Conservation (phyloP, 257 asterid genomes). For the Salvia splendens region DNA sequence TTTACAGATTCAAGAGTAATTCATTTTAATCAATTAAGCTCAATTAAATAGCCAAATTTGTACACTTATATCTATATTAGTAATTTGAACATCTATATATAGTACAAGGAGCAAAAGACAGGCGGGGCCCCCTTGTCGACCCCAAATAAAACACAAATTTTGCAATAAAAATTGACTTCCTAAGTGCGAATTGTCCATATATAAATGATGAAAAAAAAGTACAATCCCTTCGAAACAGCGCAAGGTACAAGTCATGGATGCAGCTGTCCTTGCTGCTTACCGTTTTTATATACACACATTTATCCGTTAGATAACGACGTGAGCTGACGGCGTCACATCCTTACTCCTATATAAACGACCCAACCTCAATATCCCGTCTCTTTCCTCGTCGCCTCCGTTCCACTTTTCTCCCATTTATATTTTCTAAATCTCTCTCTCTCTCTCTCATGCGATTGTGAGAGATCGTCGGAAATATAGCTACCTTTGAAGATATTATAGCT, state of each 20-base stretch:
- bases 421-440: conserved; percentile 20
- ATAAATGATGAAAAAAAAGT: conserved; percentile 29
- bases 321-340: conserved; percentile 45
- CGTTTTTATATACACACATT: neutral
- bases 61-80: no score
- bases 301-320: conserved; percentile 63
- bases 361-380: conserved; percentile 26
- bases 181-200: conserved; percentile 32
- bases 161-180: conserved; percentile 33
- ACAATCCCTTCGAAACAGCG: conserved; percentile 13
- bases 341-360: conserved; percentile 30
- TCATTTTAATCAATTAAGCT: neutral
- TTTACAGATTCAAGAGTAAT: no score
- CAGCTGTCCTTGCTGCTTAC: neutral
- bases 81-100: neutral
- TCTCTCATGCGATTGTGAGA: conserved; percentile 26
- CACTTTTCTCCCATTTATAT: conserved; percentile 11
- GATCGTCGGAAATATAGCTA: conserved; percentile 35
- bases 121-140: conserved; percentile 57
- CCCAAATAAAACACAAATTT: conserved; percentile 35
- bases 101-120: conserved; percentile 36
- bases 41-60: neutral
- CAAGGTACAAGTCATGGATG: conserved; percentile 36
- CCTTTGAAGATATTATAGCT: conserved; percentile 17
- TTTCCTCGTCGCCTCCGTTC: conserved; percentile 29